Conservation (phyloP, 371 early-diverging fungal species). For the Caulochytrium protostelioides region DNA sequence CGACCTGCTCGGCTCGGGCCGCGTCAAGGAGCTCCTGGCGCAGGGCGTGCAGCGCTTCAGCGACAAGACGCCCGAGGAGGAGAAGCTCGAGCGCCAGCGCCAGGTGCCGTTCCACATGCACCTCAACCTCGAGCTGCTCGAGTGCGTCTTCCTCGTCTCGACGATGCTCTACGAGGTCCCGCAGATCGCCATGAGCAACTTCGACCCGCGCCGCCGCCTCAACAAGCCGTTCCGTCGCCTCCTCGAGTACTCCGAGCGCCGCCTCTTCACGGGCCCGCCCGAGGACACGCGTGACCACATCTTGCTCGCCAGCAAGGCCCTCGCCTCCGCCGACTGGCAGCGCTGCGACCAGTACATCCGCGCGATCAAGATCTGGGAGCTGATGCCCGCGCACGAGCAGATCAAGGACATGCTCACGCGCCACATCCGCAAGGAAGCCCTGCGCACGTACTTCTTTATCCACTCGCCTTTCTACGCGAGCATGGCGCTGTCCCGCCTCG, state of each 20-base stretch:
- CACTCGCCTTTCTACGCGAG: slow-evolving; percentile 72
- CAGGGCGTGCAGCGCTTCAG: slow-evolving; percentile 67
- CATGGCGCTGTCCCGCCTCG: slow-evolving; percentile 52
- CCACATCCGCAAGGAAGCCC: slow-evolving; percentile 84
- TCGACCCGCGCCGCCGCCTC: slow-evolving; percentile 57
- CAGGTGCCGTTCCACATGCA: slow-evolving; percentile 97
- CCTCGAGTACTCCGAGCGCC: slow-evolving; percentile 82
- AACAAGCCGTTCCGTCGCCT: slow-evolving; percentile 81
- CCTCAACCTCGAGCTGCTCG: slow-evolving; percentile 91
- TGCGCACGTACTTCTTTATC: slow-evolving; percentile 85
- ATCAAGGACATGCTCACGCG: slow-evolving; percentile 78
- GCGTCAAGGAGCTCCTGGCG: slow-evolving; percentile 78
- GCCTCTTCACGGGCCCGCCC: slow-evolving; percentile 81
- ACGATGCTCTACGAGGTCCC: slow-evolving; percentile 94
- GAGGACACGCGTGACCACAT: slow-evolving; percentile 94
- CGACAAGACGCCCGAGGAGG: slow-evolving; percentile 57
- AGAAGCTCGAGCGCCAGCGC: slow-evolving; percentile 71
- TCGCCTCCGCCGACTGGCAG: slow-evolving; percentile 84
- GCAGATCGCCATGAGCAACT: slow-evolving; percentile 66
- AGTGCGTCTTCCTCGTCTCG: slow-evolving; percentile 82
- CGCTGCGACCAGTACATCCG: slow-evolving; percentile 54
- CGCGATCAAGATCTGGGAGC: slow-evolving; percentile 86
- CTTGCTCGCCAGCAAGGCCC: slow-evolving; percentile 83
- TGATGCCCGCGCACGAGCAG: slow-evolving; percentile 45
- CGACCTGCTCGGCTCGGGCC: slow-evolving; percentile 68